Percentiles rank a stretch among this genome's conserved stretches.
Evolutionary conservation across 306 rosid genomes (phyloP).

Genomic region (Neltuma alba): DNA sequence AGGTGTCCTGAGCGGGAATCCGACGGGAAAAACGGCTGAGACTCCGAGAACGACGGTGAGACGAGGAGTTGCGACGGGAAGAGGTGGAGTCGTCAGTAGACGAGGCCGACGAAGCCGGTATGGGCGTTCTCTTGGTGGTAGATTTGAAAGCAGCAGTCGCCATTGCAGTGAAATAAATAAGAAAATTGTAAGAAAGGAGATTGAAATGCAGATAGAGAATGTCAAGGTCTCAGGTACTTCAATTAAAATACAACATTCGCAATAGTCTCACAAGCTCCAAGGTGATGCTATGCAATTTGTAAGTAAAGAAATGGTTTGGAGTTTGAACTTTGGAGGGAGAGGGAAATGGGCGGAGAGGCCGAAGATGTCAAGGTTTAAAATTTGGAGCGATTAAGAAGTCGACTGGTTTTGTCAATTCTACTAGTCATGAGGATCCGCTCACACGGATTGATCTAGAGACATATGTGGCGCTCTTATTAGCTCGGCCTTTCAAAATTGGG

Average conservation of each 20-base stretch:
- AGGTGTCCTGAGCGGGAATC: constrained; percentile 28
- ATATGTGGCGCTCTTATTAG: too few relatives aligned
- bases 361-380: background rate
- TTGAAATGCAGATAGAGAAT: background rate
- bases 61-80: constrained; percentile 48
- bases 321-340: background rate
- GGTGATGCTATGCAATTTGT: background rate
- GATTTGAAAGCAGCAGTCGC: constrained; percentile 96
- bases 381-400: background rate
- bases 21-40: constrained; percentile 74
- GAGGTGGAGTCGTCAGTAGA: constrained; percentile 55
- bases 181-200: background rate
- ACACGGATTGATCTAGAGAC: too few relatives aligned
- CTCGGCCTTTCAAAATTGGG: background rate
- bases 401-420: too few relatives aligned
- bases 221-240: background rate
- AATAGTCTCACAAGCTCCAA: background rate
- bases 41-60: constrained; percentile 83
- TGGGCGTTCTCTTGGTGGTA: constrained; percentile 70
- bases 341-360: background rate
- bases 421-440: too few relatives aligned
- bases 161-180: constrained; percentile 36
- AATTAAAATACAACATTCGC: background rate
- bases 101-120: constrained; percentile 50
- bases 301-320: background rate